Percentiles rank a stretch among this genome's conserved stretches.
phyloP scores from a whole-genome alignment of 2,329 filamentous ascomycete species.

The Hypomyces rosellus region DNA sequence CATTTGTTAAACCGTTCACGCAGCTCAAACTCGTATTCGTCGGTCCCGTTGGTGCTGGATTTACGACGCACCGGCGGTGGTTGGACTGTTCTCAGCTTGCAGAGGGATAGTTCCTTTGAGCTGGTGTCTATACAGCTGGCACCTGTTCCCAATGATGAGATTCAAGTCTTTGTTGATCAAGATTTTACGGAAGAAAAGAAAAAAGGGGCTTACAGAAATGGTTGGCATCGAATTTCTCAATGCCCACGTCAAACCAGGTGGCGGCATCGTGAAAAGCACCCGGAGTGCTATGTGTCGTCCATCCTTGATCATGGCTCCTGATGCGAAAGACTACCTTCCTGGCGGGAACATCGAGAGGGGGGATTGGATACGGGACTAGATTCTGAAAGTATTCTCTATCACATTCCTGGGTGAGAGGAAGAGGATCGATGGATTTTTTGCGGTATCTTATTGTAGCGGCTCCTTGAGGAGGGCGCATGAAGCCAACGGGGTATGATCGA shows the following conservation, averaged over 20 bases:
- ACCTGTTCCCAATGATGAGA: background rate
- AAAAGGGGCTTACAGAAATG: background rate
- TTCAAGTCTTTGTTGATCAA: background rate
- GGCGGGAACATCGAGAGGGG: conserved; percentile 41
- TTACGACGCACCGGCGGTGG: background rate
- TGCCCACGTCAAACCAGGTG: conserved; percentile 59
- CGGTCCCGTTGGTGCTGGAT: background rate
- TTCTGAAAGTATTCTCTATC: conserved; percentile 23
- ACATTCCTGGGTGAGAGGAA: background rate
- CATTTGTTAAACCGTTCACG: conserved; percentile 20
- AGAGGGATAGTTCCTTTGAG: background rate
- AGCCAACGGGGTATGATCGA: conserved; percentile 6
- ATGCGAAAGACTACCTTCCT: conserved; percentile 59
- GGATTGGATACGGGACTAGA: conserved; percentile 32
- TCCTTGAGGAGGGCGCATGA: background rate
- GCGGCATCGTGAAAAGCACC: conserved; percentile 36
- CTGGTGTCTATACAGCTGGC: background rate
- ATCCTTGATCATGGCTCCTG: conserved; percentile 53
- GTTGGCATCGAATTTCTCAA: conserved; percentile 47
- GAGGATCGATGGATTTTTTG: background rate
- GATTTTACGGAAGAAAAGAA: background rate
- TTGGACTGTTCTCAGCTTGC: conserved; percentile 6
- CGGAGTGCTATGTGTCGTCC: conserved; percentile 27
- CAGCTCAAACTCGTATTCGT: background rate
- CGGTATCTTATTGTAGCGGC: background rate